phyloP scores from a whole-genome alignment of 192 early-diverging fungal species.

The Linnemannia elongata region DNA sequence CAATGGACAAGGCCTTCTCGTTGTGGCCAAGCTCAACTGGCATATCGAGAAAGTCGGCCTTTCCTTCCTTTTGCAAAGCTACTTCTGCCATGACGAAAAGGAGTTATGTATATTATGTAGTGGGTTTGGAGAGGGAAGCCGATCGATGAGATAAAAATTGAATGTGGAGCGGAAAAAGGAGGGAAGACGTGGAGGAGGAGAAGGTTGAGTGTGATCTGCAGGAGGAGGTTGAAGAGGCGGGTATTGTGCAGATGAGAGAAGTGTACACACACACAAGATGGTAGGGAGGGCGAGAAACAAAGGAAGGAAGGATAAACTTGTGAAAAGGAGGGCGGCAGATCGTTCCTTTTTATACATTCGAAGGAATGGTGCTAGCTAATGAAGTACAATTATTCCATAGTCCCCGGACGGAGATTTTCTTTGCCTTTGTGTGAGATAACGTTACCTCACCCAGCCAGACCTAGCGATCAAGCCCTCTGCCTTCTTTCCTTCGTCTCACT shows the following conservation, averaged over 20 bases:
- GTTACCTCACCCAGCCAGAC: neutral
- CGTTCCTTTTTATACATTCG: neutral
- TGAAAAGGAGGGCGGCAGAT: neutral
- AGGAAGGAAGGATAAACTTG: neutral
- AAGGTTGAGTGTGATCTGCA: neutral
- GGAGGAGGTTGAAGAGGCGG: neutral
- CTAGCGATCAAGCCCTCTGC: neutral
- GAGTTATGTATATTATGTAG: neutral
- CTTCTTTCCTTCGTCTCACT: neutral
- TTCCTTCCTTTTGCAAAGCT: constrained; percentile 33
- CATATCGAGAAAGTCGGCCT: constrained; percentile 14
- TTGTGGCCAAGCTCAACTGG: constrained; percentile 25
- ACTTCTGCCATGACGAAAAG: constrained; percentile 32
- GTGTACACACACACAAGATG: neutral
- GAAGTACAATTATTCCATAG: neutral
- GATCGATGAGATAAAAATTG: neutral
- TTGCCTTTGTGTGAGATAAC: neutral
- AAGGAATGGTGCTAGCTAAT: neutral
- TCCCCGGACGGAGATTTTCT: neutral
- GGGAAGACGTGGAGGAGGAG: neutral
- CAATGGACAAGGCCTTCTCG: constrained; percentile 30
- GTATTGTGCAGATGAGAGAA: neutral
- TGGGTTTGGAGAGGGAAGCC: neutral
- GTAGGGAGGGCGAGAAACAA: neutral
- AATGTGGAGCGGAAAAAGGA: neutral